Percentiles rank a stretch among this genome's conserved stretches.
Evolutionary conservation across 2,329 filamentous ascomycete genomes (phyloP).

Genomic region (Ceratocystis eucalypticola): DNA sequence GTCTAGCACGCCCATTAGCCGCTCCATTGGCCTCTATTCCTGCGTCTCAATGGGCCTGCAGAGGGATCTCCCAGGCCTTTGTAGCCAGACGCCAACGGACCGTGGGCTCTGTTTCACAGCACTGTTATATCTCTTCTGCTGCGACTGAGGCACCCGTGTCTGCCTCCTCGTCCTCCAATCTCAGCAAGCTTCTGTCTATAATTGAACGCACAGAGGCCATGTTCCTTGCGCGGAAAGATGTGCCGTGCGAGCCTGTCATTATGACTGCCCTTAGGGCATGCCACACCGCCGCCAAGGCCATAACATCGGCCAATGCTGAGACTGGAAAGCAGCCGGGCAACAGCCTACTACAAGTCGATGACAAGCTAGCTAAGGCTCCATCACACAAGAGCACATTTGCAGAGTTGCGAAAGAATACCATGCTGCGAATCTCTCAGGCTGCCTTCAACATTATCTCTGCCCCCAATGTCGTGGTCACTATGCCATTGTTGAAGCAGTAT

Average conservation of each 20-base stretch:
- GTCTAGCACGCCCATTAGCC: neutral
- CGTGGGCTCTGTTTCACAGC: neutral
- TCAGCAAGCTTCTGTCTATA: constrained; percentile 30
- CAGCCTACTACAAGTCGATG: constrained; percentile 27
- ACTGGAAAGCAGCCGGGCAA: constrained; percentile 7
- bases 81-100: neutral
- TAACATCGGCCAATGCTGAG: constrained; percentile 26
- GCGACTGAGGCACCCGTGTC: neutral
- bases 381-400: constrained; percentile 11
- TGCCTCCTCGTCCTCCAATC: constrained; percentile 26
- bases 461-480: constrained; percentile 67
- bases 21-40: neutral
- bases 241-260: constrained; percentile 34
- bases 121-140: neutral
- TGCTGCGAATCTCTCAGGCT: constrained; percentile 41
- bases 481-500: constrained; percentile 57
- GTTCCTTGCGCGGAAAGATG: constrained; percentile 33
- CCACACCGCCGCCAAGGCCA: constrained; percentile 32
- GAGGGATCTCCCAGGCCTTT: neutral
- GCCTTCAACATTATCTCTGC: constrained; percentile 61
- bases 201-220: constrained; percentile 32
- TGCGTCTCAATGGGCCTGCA: neutral
- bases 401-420: constrained; percentile 31
- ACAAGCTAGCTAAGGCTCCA: constrained; percentile 1
- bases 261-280: constrained; percentile 33